A percentile compares a stretch with the other conserved stretches of the same genome.
phyloP scores from a whole-genome alignment of 495 filamentous ascomycete species.

The Lophiostoma macrostomum region DNA sequence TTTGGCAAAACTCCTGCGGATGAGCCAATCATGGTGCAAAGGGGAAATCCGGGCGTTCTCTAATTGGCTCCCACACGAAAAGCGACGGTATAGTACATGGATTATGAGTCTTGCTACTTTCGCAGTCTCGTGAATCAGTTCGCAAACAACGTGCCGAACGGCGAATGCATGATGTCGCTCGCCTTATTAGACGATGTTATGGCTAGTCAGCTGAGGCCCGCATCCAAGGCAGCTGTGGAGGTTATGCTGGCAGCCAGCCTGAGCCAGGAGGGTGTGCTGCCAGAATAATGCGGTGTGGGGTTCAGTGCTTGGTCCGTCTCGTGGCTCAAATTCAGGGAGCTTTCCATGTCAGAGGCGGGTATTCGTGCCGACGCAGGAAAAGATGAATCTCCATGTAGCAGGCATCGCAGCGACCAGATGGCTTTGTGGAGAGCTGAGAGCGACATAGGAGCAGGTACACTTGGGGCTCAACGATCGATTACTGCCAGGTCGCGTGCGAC shows the following conservation, averaged over 20 bases:
- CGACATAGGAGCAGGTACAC: background rate
- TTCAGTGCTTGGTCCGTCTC: background rate
- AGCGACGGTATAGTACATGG: slow-evolving; percentile 3
- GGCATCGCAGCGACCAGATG: slow-evolving; percentile 1
- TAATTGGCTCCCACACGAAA: too few relatives aligned
- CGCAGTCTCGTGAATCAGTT: too few relatives aligned
- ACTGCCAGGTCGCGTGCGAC: too few relatives aligned
- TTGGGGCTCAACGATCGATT: too few relatives aligned
- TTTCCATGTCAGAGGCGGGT: too few relatives aligned
- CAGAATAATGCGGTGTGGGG: background rate
- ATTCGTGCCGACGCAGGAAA: slow-evolving; percentile 2
- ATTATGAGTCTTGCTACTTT: too few relatives aligned
- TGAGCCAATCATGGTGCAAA: too few relatives aligned
- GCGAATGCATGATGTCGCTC: slow-evolving; percentile 8
- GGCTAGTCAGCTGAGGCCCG: background rate
- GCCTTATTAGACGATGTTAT: background rate
- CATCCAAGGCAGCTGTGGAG: slow-evolving; percentile 1
- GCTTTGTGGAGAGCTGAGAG: background rate
- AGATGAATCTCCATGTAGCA: background rate
- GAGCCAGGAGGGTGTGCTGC: slow-evolving; percentile 14
- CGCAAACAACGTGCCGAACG: too few relatives aligned
- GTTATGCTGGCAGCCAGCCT: slow-evolving; percentile 10
- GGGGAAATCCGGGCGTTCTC: too few relatives aligned
- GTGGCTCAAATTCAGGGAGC: too few relatives aligned
- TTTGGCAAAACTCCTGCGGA: too few relatives aligned